Evolutionary conservation across 208 protist species (phyloP).

Genomic region (Kentomonas sorsogonicus): DNA sequence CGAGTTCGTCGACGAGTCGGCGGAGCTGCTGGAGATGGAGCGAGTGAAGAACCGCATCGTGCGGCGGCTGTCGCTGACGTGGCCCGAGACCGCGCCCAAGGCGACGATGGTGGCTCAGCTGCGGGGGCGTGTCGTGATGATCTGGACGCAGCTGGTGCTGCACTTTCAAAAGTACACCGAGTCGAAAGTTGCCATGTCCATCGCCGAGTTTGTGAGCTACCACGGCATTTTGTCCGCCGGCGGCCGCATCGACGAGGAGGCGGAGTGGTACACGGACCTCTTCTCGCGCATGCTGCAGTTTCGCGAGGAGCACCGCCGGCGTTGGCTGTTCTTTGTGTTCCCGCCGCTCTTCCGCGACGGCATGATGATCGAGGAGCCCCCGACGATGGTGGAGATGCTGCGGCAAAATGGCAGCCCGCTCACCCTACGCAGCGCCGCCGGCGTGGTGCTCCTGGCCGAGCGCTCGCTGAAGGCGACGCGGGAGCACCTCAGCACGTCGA

Average conservation of each 20-base stretch:
- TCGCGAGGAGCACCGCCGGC: constrained; percentile 33
- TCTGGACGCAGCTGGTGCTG: constrained; percentile 25
- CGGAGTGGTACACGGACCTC: constrained; percentile 36
- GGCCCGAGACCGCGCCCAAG: constrained; percentile 13
- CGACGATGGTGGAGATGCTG: constrained; percentile 30
- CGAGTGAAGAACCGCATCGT: constrained; percentile 22
- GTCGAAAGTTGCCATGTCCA: constrained; percentile 34
- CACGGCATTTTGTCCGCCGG: constrained; percentile 31
- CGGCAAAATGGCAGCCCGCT: constrained; percentile 7
- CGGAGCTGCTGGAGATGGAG: constrained; percentile 23
- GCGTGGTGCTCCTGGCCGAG: constrained; percentile 16
- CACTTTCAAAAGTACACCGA: constrained; percentile 40
- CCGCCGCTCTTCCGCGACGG: constrained; percentile 18
- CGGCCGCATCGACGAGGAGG: constrained; percentile 27
- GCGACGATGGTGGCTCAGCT: constrained; percentile 14
- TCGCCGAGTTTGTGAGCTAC: constrained; percentile 37
- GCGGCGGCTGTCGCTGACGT: constrained; percentile 23
- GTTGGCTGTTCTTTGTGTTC: constrained; percentile 46
- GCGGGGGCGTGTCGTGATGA: not conserved
- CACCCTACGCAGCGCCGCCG: constrained; percentile 1
- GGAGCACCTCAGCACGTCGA: constrained; percentile 19
- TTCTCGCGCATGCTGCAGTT: constrained; percentile 31
- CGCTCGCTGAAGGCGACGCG: constrained; percentile 20
- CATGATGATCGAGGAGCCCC: constrained; percentile 11
- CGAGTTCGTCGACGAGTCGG: constrained; percentile 36